Evolutionary conservation across 768 basidiomycete genomes (phyloP).

Genomic region (Tulasnella sp.): DNA sequence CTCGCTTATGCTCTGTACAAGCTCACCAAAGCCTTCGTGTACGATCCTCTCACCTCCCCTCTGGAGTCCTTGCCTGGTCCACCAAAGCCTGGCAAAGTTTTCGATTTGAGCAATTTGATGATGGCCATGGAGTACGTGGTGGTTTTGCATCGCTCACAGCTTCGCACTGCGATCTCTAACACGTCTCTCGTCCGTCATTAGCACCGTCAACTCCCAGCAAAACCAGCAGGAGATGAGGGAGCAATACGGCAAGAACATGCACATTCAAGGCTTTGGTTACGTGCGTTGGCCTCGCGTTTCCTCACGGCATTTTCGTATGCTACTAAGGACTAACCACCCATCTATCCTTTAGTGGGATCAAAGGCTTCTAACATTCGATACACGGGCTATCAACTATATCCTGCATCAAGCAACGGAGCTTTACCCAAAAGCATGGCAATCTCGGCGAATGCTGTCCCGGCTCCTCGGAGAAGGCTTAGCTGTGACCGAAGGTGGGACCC

Average conservation of each 20-base stretch:
- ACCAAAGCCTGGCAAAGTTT: constrained; percentile 44
- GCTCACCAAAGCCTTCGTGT: constrained; percentile 33
- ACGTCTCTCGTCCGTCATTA: neutral
- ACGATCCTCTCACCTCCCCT: constrained; percentile 49
- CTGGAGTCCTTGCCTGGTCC: constrained; percentile 61
- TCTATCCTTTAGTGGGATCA: constrained; percentile 44
- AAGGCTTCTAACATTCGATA: constrained; percentile 78
- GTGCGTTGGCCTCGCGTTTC: constrained; percentile 47
- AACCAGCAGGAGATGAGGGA: constrained; percentile 42
- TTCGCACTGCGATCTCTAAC: neutral
- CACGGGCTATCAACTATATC: constrained; percentile 67
- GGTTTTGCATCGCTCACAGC: constrained; percentile 43
- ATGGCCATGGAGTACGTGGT: constrained; percentile 52
- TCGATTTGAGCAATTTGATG: constrained; percentile 54
- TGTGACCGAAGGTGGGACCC: neutral
- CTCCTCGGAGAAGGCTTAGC: constrained; percentile 65
- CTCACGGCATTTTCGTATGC: neutral
- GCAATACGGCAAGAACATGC: constrained; percentile 55
- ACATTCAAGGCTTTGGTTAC: constrained; percentile 31
- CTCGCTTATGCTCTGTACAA: constrained; percentile 17
- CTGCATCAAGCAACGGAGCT: constrained; percentile 58
- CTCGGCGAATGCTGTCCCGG: constrained; percentile 65
- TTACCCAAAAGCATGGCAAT: constrained; percentile 83
- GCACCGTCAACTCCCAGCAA: constrained; percentile 17
- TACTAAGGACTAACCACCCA: constrained; percentile 42